These are phyloP conservation scores for Apiospora aurea DNA, from an alignment of 2,329 filamentous ascomycete genomes.

Conservation along the genomic window DNA sequence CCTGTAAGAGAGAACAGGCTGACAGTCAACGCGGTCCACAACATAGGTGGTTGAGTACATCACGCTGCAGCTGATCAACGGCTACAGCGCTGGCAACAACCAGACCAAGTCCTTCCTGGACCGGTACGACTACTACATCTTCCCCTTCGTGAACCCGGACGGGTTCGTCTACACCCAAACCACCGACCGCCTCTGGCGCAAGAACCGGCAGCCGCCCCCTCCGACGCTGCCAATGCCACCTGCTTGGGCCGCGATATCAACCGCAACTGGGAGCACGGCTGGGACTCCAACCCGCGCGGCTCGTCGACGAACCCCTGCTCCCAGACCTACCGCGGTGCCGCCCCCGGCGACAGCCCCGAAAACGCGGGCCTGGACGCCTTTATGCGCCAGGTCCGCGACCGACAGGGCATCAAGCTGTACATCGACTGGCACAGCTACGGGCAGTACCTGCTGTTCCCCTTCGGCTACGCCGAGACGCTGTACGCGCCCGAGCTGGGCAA, in stretches of 20 bases:
- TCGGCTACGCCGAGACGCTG: slow-evolving; percentile 60
- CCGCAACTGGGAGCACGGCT: slow-evolving; percentile 60
- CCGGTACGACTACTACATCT: slow-evolving; percentile 70
- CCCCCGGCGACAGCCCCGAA: slow-evolving; percentile 53
- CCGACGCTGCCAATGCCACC: slow-evolving; percentile 36
- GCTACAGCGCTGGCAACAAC: slow-evolving; percentile 46
- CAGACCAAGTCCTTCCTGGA: slow-evolving; percentile 54
- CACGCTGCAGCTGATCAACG: slow-evolving; percentile 51
- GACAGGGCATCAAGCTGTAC: slow-evolving; percentile 59
- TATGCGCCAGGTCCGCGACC: slow-evolving; percentile 40
- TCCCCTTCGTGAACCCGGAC: slow-evolving; percentile 69
- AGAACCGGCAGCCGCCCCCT: slow-evolving; percentile 54
- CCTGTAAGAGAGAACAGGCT: not conserved
- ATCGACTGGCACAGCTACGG: slow-evolving; percentile 67
- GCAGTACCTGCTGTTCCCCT: slow-evolving; percentile 60
- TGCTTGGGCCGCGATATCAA: slow-evolving; percentile 62
- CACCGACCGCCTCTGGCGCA: slow-evolving; percentile 65
- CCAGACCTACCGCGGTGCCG: slow-evolving; percentile 52
- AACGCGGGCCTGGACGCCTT: slow-evolving; percentile 50
- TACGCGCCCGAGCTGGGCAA: slow-evolving; percentile 50
- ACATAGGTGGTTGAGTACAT: slow-evolving; percentile 53
- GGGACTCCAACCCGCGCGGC: slow-evolving; percentile 52
- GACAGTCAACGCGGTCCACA: not conserved
- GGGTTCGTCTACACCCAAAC: slow-evolving; percentile 67
- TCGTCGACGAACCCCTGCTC: slow-evolving; percentile 57